Conservation (phyloP, 2,329 filamentous ascomycete genomes). For the Cordyceps farinosa region DNA sequence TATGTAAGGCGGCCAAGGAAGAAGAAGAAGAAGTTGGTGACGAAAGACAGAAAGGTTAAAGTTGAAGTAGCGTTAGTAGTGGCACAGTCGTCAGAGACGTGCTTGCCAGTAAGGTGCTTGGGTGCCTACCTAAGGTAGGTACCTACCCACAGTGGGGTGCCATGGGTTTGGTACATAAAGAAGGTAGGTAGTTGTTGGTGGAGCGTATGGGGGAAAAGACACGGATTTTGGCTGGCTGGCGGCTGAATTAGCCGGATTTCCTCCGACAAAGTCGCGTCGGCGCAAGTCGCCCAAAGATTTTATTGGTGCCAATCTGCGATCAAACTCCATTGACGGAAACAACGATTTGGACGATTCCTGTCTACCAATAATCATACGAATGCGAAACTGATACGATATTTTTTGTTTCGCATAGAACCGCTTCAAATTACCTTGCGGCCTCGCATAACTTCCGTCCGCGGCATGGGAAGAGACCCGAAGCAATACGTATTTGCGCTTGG, state of each 20-base stretch:
- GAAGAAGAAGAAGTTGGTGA: neutral
- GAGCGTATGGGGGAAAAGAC: neutral
- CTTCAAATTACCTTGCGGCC: neutral
- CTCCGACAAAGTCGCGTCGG: constrained; percentile 2
- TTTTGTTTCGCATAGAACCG: neutral
- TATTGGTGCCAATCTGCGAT: constrained; percentile 14
- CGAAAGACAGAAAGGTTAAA: too few species aligned
- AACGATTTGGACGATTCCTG: neutral
- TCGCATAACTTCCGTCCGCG: constrained; percentile 15
- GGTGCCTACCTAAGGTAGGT: too few species aligned
- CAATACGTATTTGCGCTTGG: constrained; percentile 33
- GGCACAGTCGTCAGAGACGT: neutral
- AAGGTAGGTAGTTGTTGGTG: too few species aligned
- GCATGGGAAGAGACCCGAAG: constrained; percentile 39
- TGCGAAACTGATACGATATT: neutral
- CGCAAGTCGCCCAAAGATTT: constrained; percentile 10
- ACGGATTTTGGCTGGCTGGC: constrained; percentile 2
- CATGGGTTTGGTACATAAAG: too few species aligned
- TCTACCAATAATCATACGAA: neutral
- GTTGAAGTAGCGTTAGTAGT: neutral
- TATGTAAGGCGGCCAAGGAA: neutral
- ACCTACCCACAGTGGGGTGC: too few species aligned
- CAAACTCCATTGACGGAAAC: neutral
- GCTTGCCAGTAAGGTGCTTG: neutral
- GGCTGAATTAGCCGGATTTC: constrained; percentile 12